Percentiles rank a stretch among this genome's conserved stretches.
Conservation (phyloP, 73 alveolate species). For the Tetrahymena borealis region DNA sequence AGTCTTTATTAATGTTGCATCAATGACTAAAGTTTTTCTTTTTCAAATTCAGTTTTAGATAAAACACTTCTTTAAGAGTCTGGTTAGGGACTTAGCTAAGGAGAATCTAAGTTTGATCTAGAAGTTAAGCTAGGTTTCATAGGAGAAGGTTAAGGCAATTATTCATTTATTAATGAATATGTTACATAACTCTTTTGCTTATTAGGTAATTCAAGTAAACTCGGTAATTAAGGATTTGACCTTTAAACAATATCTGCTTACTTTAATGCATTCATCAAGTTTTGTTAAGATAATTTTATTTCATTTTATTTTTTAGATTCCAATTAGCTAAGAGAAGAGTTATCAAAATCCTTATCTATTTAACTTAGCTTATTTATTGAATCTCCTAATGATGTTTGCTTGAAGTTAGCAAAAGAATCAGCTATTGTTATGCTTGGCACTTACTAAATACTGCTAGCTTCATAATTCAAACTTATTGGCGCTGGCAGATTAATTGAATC, state of each 20-base stretch:
- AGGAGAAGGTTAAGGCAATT: not conserved
- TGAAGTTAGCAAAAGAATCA: not conserved
- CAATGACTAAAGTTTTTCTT: not conserved
- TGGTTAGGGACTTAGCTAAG: not conserved
- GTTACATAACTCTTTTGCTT: not conserved
- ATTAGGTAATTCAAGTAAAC: not conserved
- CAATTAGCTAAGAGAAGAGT: not conserved
- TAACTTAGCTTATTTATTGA: not conserved
- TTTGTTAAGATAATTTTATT: not conserved
- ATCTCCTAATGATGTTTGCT: not conserved
- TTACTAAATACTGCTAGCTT: no score
- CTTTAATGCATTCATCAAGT: not conserved
- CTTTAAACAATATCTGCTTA: not conserved
- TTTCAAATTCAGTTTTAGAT: not conserved
- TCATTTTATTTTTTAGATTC: not conserved
- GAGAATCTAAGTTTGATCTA: not conserved
- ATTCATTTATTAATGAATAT: not conserved
- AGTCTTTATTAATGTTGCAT: not conserved
- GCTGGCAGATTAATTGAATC: no score
- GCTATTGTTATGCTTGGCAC: not conserved
- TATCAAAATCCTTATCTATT: not conserved
- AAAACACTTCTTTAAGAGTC: not conserved
- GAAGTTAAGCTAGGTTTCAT: not conserved
- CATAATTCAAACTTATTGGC: no score
- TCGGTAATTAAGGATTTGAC: not conserved